Base-by-base conservation (phyloP, 306 rosid species). In the barrel medic (Medicago truncatula) region DNA sequence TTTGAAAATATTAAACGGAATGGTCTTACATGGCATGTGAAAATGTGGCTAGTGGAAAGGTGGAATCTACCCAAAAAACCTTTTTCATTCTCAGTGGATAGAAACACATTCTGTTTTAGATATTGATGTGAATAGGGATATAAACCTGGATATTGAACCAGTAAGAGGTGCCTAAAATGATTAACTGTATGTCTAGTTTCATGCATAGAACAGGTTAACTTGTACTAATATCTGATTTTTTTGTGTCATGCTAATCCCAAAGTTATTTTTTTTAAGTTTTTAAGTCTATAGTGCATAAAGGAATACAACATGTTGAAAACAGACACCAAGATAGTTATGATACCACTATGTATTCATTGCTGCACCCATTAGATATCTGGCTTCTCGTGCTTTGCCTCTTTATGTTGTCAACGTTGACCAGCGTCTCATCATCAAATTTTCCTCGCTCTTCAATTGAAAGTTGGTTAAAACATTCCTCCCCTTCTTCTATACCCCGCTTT, bases 361-460 rank as follows among this genome's bases (percentile, higher is more conserved):
- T 91, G 81, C 92, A 95, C 66, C 99, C 97, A 83, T 77, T 90
- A 18, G 93, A 77, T 82, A 92, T 89, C 74, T 80, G 88, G 83
- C 87, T 89, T 70, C 89, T 75, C 28, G 97, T 80, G 82, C 96
- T 91, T 84, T 88, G 91, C 86, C 82, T 90, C 86, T 87, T 90
- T 64, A 95, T 83, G 80, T 82, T 95, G 82, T 92, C 92, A 44
- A 95, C 99, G 78, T 95, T 95, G 77, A 95, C 91, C 23, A 95
- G 90, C 2, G 99, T 95, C 83, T 95, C 99, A 76, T 95, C 99
- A 74, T 95, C 97, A 79, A 95, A 95, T 77, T 95, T 95, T 15
- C 97, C 99, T n/a, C 97, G 87, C 71, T 95, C 99, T 85, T 95
- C 99, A 71, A 95, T 95, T 60, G 99, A 95, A 86, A 92, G 91